Evolutionary conservation across 495 filamentous ascomycete species (phyloP).

Genomic region (Saxispiralis lemnorum): DNA sequence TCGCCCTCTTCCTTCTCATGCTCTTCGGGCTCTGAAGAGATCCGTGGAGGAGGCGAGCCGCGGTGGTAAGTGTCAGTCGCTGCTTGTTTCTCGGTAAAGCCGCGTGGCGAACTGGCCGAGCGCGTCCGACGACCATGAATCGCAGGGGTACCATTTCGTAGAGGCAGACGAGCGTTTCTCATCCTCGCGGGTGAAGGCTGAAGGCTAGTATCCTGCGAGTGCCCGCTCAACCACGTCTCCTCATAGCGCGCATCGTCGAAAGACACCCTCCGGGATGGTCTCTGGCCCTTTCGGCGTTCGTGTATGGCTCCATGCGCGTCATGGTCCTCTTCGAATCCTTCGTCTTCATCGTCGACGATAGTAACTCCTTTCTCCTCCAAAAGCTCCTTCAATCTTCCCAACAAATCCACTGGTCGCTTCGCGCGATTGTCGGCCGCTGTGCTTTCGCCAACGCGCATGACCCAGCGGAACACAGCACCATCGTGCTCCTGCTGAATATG

Average conservation of each 20-base stretch:
- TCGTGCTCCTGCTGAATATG: slow-evolving; percentile 54
- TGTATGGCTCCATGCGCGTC: not conserved
- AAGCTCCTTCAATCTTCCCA: slow-evolving; percentile 47
- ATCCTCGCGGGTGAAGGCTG: no score
- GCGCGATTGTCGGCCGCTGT: slow-evolving; percentile 8
- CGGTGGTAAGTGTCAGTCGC: not conserved
- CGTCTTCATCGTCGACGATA: slow-evolving; percentile 18
- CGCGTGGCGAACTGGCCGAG: no score
- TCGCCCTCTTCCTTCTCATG: not conserved
- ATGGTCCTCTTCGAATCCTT: slow-evolving; percentile 21
- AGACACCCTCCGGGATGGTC: slow-evolving; percentile 11
- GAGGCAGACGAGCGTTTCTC: no score
- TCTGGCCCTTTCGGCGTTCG: no score
- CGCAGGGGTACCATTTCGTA: not conserved
- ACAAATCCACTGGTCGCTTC: slow-evolving; percentile 28
- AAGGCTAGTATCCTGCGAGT: not conserved
- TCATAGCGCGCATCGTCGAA: slow-evolving; percentile 24
- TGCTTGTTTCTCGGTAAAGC: no score
- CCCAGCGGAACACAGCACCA: slow-evolving; percentile 53
- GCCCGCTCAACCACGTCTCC: slow-evolving; percentile 18
- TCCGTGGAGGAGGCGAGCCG: no score
- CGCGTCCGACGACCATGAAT: not conserved
- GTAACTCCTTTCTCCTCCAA: slow-evolving; percentile 48
- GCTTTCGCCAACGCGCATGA: slow-evolving; percentile 60
- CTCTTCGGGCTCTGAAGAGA: not conserved